Conservation (phyloP, 2,329 filamentous ascomycete species). For the Elsinoe necatrix region DNA sequence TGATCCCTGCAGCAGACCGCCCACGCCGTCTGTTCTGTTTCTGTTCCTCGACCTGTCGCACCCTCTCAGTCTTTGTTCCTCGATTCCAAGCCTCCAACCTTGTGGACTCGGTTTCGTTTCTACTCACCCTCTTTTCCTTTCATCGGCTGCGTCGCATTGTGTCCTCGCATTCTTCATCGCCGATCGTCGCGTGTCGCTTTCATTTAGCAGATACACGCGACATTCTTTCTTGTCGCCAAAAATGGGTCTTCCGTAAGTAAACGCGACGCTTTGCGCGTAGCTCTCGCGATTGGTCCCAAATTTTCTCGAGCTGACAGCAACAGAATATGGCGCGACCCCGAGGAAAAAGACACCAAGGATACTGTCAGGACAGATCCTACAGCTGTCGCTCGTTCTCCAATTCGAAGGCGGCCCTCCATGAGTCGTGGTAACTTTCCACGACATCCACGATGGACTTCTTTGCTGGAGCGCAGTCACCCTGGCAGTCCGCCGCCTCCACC, state of each 20-base stretch:
- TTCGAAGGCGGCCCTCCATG: conserved; percentile 40
- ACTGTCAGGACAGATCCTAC: conserved; percentile 45
- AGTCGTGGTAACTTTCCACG: conserved; percentile 23
- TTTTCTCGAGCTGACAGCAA: conserved; percentile 9
- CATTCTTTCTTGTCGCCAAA: background rate
- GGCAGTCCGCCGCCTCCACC: conserved; percentile 25
- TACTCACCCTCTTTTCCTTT: background rate
- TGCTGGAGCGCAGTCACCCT: background rate
- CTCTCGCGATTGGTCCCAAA: conserved; percentile 12
- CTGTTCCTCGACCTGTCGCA: background rate
- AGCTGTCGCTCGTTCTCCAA: conserved; percentile 47
- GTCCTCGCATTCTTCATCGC: background rate
- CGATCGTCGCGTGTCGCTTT: conserved; percentile 13
- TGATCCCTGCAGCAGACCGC: background rate
- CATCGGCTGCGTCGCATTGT: background rate
- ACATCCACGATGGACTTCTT: conserved; percentile 1
- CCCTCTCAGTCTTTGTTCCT: conserved; percentile 1
- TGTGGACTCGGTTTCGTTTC: conserved; percentile 1
- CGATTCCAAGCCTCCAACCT: background rate
- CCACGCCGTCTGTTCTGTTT: background rate
- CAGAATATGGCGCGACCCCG: conserved; percentile 49
- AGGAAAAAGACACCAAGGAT: conserved; percentile 36
- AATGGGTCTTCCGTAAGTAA: conserved; percentile 15
- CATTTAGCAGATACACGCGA: conserved; percentile 15
- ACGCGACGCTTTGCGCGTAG: conserved; percentile 9